A percentile compares a stretch with the other conserved stretches of the same genome.
Evolutionary conservation across 148 eudicot genomes (phyloP).

Genomic region (Dianthus caryophyllus): DNA sequence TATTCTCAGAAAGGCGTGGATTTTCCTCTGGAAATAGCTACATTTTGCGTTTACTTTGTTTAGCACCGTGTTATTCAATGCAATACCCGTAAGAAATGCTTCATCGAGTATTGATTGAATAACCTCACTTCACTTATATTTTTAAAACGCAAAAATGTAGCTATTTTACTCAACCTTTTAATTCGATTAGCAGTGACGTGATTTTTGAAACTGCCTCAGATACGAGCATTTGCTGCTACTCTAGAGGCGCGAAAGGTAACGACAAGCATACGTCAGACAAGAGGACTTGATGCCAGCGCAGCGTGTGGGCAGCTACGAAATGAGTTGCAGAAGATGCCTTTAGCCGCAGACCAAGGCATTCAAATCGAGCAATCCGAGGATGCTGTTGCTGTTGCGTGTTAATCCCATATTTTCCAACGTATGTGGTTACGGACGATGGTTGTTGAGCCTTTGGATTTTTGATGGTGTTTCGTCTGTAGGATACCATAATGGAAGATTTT

Average conservation of each 20-base stretch:
- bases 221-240: slow-evolving; percentile 63
- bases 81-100: no score
- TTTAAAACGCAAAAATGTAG: no score
- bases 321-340: slow-evolving; percentile 80
- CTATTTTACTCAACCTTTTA: no score
- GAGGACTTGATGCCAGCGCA: slow-evolving; percentile 96
- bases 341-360: slow-evolving; percentile 36
- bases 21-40: no score
- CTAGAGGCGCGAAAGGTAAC: slow-evolving; percentile 78
- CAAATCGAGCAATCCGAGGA: slow-evolving; percentile 30
- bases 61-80: no score
- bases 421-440: neutral
- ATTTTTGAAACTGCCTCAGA: slow-evolving; percentile 32
- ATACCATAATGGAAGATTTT: no score
- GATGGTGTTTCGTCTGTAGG: neutral
- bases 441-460: neutral
- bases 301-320: slow-evolving; percentile 97
- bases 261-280: slow-evolving; percentile 81
- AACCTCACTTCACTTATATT: no score
- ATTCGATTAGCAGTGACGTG: no score
- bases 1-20: no score
- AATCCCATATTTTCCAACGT: slow-evolving; percentile 13
- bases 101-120: no score
- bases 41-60: no score
- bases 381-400: slow-evolving; percentile 50